Base-by-base conservation (phyloP, 1,139 yeast genomes). In the Geotrichum aggregatum region DNA sequence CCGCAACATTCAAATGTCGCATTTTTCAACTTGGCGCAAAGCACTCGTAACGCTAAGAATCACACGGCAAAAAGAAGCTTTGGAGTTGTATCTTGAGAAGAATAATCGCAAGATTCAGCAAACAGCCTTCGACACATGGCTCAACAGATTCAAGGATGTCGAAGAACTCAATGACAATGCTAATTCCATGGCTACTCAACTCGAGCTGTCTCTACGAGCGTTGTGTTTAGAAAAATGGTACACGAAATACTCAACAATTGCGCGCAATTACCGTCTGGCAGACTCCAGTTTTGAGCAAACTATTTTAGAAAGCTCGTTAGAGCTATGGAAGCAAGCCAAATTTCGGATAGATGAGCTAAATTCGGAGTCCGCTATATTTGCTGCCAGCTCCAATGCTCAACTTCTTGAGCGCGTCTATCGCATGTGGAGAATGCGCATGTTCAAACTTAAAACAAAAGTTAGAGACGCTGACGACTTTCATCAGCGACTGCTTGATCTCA, bases 381-480 rank as follows among this genome's bases (percentile, higher is more conserved):
- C 34, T 5, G 24, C 21, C 13, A 33, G 19, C 11, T 42, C 38
- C 31, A 39, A 44, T n/a, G 8, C 39, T 14, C 52, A 44, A 22
- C 21, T 40, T 18, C 22, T 47, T 2, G 51, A 52, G 19, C 47
- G 46, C 33, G 26, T 55, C 10, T 58, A 62, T 44, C 56, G 66
- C 13, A 24, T 38, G 7, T 63, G 66, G 66, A 52, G 61, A 31
- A 59, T 62, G 58, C 50, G 55, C 18, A 53, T 58, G 49, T 61
- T 63, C 56, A 56, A 61, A 51, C 44, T 61, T 21, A 45, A 50
- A 11, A 59, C 64, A 3, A 56, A 55, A 47, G 41, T 41, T 31
- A 58, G 65, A 1, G 63, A 61, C 35, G 66, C 62, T 11, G 61
- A 60, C 26, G 58, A 58, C 14, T 60, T 61, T 14, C 50, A 45